Evolutionary conservation across 108 stramenopile genomes (phyloP), one percentile per base, ranked within the genome.

Genomic region (Conticribra weissflogii): DNA sequence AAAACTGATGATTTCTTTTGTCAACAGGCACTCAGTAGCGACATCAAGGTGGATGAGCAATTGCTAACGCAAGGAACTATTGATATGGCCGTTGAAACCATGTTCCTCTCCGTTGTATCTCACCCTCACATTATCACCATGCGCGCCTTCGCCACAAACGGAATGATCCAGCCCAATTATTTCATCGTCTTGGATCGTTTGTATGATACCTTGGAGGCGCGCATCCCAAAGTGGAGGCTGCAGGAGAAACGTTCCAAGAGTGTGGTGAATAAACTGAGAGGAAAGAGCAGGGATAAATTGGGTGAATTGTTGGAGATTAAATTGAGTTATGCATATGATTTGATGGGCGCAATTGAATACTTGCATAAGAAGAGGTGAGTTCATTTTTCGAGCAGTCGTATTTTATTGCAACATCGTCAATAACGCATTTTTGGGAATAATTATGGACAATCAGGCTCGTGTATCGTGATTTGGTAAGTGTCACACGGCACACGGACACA

Each of bases 51-150:
- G 8, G 74, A 81, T 28, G 16, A 14, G 23, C 31, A 49, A 27
- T 18, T 29, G 1, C 71, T 80, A 21, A 50, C 82, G 16, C 76
- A 81, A 46, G 86, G 82, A 15, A 66, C 83, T 21, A 71, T 83
- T n/a, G 86, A 90, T 60, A 82, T 86, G 79, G 74, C 78, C 2
- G 71, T 77, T 14, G 89, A 90, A 76, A 81, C 86, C 12, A 78
- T 80, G 19, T 72, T 84, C 25, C 67, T 90, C 29, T 65, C 72
- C 24, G 61, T 66, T 30, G 57, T 85, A 2, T 66, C 81, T 22
- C 89, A 90, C 70, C 89, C 89, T 51, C 52, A 83, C 77, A 91
- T 91, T 62, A 79, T 91, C 70, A 86, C 81, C 30, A 78, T 88
- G 76, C 59, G 86, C 32, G 89, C 50, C 5, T 47, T 76, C 17